Evolutionary conservation across 208 protist genomes (phyloP).

Genomic region (Acanthamoeba castellanii): DNA sequence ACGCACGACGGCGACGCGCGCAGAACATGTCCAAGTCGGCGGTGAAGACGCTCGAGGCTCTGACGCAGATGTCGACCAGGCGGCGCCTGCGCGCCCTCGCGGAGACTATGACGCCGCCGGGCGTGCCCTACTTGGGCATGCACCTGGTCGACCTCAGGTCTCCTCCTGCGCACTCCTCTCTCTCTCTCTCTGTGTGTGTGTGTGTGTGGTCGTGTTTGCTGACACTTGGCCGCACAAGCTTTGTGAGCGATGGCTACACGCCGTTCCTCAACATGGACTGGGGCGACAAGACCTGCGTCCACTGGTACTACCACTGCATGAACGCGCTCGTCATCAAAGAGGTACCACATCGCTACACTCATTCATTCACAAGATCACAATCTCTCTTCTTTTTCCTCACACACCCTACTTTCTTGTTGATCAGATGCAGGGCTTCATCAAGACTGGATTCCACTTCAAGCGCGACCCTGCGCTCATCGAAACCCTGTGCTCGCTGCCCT

Average conservation of each 20-base stretch:
- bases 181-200: too few species aligned
- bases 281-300: background rate
- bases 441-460: background rate
- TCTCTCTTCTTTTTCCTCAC: background rate
- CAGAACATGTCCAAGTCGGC: background rate
- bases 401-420: too few species aligned
- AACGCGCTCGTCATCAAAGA: conserved; percentile 9
- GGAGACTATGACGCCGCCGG: background rate
- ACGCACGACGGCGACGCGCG: too few species aligned
- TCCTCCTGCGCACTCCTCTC: too few species aligned
- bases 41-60: background rate
- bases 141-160: conserved; percentile 8
- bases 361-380: too few species aligned
- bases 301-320: conserved; percentile 54
- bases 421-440: background rate
- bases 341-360: background rate
- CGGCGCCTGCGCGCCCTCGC: background rate
- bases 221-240: background rate
- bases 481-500: conserved; percentile 14
- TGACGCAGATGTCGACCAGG: background rate
- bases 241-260: conserved; percentile 12
- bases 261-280: conserved; percentile 2
- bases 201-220: too few species aligned
- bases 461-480: conserved; percentile 1
- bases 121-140: conserved; percentile 14